A percentile compares a stretch with the other conserved stretches of the same genome.
phyloP scores from a whole-genome alignment of 2,329 filamentous ascomycete species.

The Myriangium duriaei region DNA sequence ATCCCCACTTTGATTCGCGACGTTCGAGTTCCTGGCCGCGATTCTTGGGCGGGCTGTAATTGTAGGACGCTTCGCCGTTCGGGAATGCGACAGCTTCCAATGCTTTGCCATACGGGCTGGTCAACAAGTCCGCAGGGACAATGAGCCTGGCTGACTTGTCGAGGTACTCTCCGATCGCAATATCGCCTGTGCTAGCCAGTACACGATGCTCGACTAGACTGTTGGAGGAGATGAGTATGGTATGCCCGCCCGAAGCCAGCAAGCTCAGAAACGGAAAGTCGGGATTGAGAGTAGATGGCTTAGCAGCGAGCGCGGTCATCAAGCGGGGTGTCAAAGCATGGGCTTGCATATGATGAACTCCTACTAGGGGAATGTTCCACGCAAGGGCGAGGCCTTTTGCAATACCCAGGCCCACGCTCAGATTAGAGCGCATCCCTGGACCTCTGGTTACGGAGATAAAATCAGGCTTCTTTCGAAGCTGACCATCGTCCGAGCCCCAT shows the following conservation, averaged over 20 bases:
- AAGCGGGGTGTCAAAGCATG: slow-evolving; percentile 82
- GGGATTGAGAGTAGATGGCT: slow-evolving; percentile 27
- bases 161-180: slow-evolving; percentile 79
- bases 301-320: slow-evolving; percentile 45
- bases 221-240: slow-evolving; percentile 65
- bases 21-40: slow-evolving; percentile 46
- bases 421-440: slow-evolving; percentile 72
- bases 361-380: slow-evolving; percentile 71
- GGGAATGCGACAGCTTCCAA: slow-evolving; percentile 73
- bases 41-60: slow-evolving; percentile 47
- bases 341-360: slow-evolving; percentile 94
- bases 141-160: slow-evolving; percentile 76
- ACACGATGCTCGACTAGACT: slow-evolving; percentile 57
- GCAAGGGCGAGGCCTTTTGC: slow-evolving; percentile 80
- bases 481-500: slow-evolving; percentile 6
- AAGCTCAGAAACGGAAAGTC: slow-evolving; percentile 76
- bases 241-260: slow-evolving; percentile 86
- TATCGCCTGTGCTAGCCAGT: slow-evolving; percentile 60
- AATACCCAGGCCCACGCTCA: slow-evolving; percentile 65
- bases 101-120: slow-evolving; percentile 66
- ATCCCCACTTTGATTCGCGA: slow-evolving; percentile 42
- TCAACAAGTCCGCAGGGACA: slow-evolving; percentile 49
- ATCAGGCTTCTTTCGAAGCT: slow-evolving; percentile 45
- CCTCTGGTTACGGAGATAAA: slow-evolving; percentile 84
- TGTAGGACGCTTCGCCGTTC: slow-evolving; percentile 29